These are phyloP conservation scores for Theileria parva DNA, from an alignment of 169 alveolate genomes.

Conservation along the genomic window DNA sequence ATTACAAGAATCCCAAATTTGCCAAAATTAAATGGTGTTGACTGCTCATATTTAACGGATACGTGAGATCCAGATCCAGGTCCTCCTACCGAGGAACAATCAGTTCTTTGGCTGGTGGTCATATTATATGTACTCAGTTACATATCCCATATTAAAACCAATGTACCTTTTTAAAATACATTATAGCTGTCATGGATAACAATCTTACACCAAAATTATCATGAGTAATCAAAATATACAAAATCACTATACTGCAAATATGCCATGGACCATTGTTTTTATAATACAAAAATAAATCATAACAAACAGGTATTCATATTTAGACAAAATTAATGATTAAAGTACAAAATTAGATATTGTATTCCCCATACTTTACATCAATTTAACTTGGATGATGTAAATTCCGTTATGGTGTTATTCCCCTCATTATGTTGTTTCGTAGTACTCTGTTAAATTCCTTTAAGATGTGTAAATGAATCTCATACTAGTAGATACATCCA, in stretches of 20 bases:
- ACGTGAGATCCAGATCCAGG: too few relatives aligned
- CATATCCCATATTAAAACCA: background rate
- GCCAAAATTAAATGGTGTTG: conserved; percentile 35
- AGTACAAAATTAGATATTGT: background rate
- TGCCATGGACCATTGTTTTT: background rate
- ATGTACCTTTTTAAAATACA: too few relatives aligned
- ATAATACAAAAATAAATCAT: background rate
- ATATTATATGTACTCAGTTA: background rate
- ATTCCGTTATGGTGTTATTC: background rate
- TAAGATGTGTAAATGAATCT: background rate
- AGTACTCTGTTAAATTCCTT: background rate
- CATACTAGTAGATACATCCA: background rate
- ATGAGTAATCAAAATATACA: background rate
- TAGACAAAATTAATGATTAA: background rate
- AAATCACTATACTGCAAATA: background rate
- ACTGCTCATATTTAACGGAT: conserved; percentile 26
- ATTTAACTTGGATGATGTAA: background rate
- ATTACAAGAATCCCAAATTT: conserved; percentile 16
- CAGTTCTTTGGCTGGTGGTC: too few relatives aligned
- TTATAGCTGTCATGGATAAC: background rate
- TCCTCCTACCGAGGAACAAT: too few relatives aligned
- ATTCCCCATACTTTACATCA: background rate
- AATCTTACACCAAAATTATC: too few relatives aligned
- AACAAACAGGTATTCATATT: background rate
- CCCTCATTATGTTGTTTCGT: background rate